Evolutionary conservation across 805 yeast genomes (phyloP), one percentile per base, ranked within the genome.

Genomic region (Lipomyces mesembrius): DNA sequence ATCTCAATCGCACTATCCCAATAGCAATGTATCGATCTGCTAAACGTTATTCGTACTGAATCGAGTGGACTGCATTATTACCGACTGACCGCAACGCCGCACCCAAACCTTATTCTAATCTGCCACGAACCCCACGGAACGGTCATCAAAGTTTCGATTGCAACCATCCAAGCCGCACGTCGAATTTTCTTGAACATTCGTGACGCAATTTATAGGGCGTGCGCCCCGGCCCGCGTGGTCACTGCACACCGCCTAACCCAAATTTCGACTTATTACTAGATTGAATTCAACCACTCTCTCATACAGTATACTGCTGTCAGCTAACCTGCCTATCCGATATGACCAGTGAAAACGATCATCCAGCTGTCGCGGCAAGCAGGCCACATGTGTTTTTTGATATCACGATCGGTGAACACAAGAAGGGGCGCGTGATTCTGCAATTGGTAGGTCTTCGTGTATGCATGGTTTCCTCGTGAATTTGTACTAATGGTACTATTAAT

Each of bases 401-500:
- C 72, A 79, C 93, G 7, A 87, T 91, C 71, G 94, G 89, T 61
- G 90, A 85, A 29, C 83, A 80, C 64, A 80, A 85, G 3, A 83
- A 84, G 65, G 98, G 98, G 46, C 86, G 96, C 74, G 83, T 90
- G 56, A 89, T 88, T 12, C 87, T 94, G 76, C 92, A 91, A 76
- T 82, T 94, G 58, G 84, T 81, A 69, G 34, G 71, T 68, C 17
- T 17, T 20, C 5, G 0, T 20, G 55, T 22, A 52, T 8, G 29
- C 17, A 14, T 14, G 17, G 14, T 35, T 14, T 25, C 22, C 22
- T 39, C 14, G 39, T 37, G 39, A 39, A 25, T 17, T 60, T 56
- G 20, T 22, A 29, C 51, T 29, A 43, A 37, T 29, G 0, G 2
- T 29, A 22, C 27, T 14, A 54, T 35, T 11, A 25, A 46, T 8